Evolutionary conservation across 2,329 filamentous ascomycete species (phyloP).

Genomic region (Periglandula ipomoeae): DNA sequence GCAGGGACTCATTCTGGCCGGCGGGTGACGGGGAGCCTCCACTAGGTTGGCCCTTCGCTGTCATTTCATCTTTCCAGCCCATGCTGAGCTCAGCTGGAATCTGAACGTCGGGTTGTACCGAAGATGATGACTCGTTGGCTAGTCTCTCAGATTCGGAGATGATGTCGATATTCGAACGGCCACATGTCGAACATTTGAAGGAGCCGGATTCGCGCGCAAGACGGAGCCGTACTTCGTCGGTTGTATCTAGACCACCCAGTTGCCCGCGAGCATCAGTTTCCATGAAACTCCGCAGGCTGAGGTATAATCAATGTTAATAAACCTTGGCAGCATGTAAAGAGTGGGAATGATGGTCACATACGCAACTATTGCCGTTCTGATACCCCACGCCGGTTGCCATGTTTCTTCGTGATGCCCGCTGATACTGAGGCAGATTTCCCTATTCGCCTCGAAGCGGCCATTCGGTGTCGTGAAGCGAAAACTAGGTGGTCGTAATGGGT

Average conservation of each 20-base stretch:
- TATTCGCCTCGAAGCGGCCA: slow-evolving; percentile 90
- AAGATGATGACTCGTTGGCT: slow-evolving; percentile 29
- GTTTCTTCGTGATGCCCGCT: slow-evolving; percentile 95
- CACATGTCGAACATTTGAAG: slow-evolving; percentile 66
- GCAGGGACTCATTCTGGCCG: neutral
- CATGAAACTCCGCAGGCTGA: slow-evolving; percentile 76
- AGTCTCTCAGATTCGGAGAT: slow-evolving; percentile 59
- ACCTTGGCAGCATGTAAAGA: too few relatives aligned
- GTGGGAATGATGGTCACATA: slow-evolving; percentile 15
- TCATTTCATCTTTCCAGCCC: slow-evolving; percentile 66
- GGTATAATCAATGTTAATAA: slow-evolving; percentile 2
- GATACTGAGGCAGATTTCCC: slow-evolving; percentile 93
- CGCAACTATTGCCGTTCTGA: slow-evolving; percentile 75
- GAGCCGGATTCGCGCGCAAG: slow-evolving; percentile 57
- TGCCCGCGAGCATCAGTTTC: slow-evolving; percentile 82
- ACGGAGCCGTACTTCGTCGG: slow-evolving; percentile 53
- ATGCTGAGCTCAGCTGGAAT: slow-evolving; percentile 51
- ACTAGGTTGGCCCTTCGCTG: slow-evolving; percentile 19
- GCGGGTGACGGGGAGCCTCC: neutral
- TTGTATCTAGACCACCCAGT: slow-evolving; percentile 78
- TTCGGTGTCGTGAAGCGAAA: slow-evolving; percentile 92
- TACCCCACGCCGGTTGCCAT: slow-evolving; percentile 97
- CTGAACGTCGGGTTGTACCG: slow-evolving; percentile 31
- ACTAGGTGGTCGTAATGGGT: slow-evolving; percentile 85
- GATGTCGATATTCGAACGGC: slow-evolving; percentile 62